phyloP scores from a whole-genome alignment of 306 rosid genomes.

The Medicago ruthenica region DNA sequence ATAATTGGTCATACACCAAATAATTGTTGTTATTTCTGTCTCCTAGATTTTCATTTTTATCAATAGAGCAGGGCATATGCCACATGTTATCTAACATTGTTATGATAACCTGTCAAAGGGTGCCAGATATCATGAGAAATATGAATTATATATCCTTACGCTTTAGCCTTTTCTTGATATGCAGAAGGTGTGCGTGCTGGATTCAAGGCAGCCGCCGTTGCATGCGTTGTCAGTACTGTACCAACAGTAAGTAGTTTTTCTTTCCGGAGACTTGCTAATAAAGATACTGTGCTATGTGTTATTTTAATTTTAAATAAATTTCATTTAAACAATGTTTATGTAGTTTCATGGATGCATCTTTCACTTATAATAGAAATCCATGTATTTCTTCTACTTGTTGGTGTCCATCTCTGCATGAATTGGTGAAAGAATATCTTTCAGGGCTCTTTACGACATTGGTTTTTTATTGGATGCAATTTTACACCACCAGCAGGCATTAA shows the following conservation, averaged over 20 bases:
- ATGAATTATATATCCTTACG: constrained; percentile 19
- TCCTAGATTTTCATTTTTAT: constrained; percentile 4
- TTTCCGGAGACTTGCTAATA: not conserved
- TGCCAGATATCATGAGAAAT: not conserved
- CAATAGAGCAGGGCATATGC: not conserved
- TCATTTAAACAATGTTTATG: constrained; percentile 10
- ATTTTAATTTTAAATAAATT: constrained; percentile 5
- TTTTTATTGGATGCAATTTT: not conserved
- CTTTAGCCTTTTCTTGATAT: constrained; percentile 40
- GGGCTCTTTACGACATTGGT: not conserved
- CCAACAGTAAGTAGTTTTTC: constrained; percentile 69
- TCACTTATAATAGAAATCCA: constrained; percentile 14
- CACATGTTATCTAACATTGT: not conserved
- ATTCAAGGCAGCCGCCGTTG: constrained; percentile 70
- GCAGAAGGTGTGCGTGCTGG: constrained; percentile 90
- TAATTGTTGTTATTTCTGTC: not conserved
- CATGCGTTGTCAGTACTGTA: constrained; percentile 63
- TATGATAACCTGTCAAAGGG: not conserved
- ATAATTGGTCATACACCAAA: not conserved
- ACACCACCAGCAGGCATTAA: not conserved
- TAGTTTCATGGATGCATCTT: not conserved
- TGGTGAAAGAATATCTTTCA: constrained; percentile 1
- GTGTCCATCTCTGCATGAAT: constrained; percentile 27
- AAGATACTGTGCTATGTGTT: not conserved
- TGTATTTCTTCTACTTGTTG: not conserved